Evolutionary conservation across 768 basidiomycete genomes (phyloP), one percentile per base, ranked within the genome.

Genomic region (Cytidiella melzeri): DNA sequence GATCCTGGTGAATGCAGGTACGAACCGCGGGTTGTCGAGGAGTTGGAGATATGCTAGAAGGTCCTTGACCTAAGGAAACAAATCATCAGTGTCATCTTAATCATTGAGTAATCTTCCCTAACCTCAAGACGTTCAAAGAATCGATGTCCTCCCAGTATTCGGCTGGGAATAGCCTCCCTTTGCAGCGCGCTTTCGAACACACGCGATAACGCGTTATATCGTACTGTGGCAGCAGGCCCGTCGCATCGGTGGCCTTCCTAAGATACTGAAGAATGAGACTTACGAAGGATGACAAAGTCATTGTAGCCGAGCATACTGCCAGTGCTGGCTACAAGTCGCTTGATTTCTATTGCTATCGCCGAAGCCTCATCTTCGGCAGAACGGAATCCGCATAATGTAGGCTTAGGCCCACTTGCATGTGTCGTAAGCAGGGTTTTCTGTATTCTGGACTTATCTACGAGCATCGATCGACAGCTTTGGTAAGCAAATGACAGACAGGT

Each of bases 101-200:
- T 28, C 10, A 42, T 15, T 3, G 10, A 30, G 25, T 5, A 45
- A 41, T 28, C 18, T 45, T 1, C 25, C 55, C 69, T 42, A 38
- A 82, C 85, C 73, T 92, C 91, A 58, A 80, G 62, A 15, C 90
- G 80, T 55, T 92, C 88, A 57, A 93, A 93, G 73, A 92, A 92
- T 60, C 83, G 87, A 59, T 87, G 85, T 0, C 90, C 90, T 19
- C 80, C 84, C 2, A 93, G 73, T 43, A 93, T 76, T 50, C 79
- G 69, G 56, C 76, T 80, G 1, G 90, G 90, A 34, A 95, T 87
- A n/a, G 81, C 78, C 54, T 83, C 79, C 53, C 77, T 82, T 60
- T 90, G 88, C 20, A 95, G 65, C 0, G 84, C 81, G 12, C 73
- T 75, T 66, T 93, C 92, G 27, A 93, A 75, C 0, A 72, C 70